Conservation (phyloP, 345 rosid genomes). For the Citropsis articulata region DNA sequence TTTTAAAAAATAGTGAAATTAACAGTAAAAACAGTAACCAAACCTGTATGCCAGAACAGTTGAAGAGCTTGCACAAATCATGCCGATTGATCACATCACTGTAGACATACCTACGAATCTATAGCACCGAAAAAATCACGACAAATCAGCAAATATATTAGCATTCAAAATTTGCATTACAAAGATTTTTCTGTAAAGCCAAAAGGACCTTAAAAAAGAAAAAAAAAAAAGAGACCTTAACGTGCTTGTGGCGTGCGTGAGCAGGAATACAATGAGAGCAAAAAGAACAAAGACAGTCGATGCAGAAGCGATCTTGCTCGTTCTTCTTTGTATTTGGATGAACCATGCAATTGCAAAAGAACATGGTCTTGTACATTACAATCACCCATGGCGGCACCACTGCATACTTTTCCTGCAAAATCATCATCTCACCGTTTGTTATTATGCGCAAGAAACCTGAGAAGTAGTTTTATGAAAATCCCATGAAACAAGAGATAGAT, state of each 20-base stretch:
- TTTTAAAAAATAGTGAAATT: neutral
- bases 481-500: neutral
- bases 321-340: conserved; percentile 27
- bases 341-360: conserved; percentile 21
- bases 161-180: neutral
- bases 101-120: conserved; percentile 39
- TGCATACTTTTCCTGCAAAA: conserved; percentile 17
- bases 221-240: neutral
- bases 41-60: conserved; percentile 38
- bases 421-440: neutral
- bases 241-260: conserved; percentile 20
- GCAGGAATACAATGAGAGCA: conserved; percentile 25
- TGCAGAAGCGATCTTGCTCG: conserved; percentile 29
- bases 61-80: conserved; percentile 30
- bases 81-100: conserved; percentile 34
- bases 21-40: neutral
- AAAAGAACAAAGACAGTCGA: conserved; percentile 26
- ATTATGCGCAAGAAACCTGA: neutral
- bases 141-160: no score
- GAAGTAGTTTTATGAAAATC: neutral
- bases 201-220: neutral
- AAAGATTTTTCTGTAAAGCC: neutral
- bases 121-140: neutral
- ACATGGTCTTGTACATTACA: conserved; percentile 25
- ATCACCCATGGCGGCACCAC: conserved; percentile 30